Conservation (phyloP, 2,329 filamentous ascomycete genomes). For the Periconia digitata region DNA sequence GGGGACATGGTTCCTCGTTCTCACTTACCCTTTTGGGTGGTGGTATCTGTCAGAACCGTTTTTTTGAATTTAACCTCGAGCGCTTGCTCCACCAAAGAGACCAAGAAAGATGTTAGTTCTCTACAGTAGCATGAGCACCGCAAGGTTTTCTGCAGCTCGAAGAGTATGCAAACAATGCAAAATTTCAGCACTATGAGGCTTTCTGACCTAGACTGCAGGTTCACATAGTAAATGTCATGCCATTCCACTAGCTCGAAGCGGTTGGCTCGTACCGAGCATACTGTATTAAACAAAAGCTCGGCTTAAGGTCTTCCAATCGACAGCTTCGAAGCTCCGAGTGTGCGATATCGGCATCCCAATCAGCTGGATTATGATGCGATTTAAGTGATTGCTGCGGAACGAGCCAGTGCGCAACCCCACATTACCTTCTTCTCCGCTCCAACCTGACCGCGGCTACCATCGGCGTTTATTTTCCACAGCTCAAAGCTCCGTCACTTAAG, state of each 20-base stretch:
- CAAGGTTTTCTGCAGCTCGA: too few species aligned
- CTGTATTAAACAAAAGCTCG: background rate
- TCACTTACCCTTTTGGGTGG: background rate
- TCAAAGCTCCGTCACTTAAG: constrained; percentile 1
- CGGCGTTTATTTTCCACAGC: constrained; percentile 18
- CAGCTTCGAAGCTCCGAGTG: background rate
- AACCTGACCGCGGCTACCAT: constrained; percentile 25
- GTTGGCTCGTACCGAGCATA: background rate
- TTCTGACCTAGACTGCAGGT: too few species aligned
- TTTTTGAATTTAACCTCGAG: too few species aligned
- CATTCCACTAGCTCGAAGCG: background rate
- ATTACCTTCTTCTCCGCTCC: constrained; percentile 10
- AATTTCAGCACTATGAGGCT: too few species aligned
- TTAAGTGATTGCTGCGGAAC: background rate
- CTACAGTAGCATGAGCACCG: too few species aligned
- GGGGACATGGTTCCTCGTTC: background rate
- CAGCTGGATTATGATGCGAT: background rate
- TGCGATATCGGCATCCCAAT: constrained; percentile 2
- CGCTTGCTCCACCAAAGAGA: too few species aligned
- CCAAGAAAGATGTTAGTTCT: too few species aligned
- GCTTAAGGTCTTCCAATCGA: background rate
- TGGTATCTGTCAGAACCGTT: too few species aligned
- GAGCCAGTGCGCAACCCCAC: constrained; percentile 5
- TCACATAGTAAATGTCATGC: too few species aligned
- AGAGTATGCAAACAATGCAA: too few species aligned